Evolutionary conservation across 257 asterid genomes (phyloP), one percentile per base, ranked within the genome.

Genomic region (Cruciata laevipes): DNA sequence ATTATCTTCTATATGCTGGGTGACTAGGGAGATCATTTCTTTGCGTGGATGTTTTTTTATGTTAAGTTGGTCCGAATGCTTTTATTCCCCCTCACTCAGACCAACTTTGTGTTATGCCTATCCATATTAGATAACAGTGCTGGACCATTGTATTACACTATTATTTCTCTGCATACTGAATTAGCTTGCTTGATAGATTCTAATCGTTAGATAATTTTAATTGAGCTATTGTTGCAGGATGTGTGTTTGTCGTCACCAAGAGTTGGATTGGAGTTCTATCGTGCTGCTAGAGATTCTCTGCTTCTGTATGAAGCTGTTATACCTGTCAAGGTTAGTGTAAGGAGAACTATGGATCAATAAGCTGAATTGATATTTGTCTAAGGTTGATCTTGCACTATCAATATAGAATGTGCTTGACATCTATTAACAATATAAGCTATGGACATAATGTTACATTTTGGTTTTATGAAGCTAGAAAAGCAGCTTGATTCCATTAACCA

Each of bases 401-500:
- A 44, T 42, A 27, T 47, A 27, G 20, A 21, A 44, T 65, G 37
- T 16, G 18, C 18, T 44, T 25, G 40, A 2, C 53, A 33, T 40
- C 7, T 63, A 38, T 57, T 11, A 38, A 20, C 62, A n/a, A 55
- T 42, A 57, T 17, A 23, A 65, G 51, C 23, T 6, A 35, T 65
- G 67, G 71, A 57, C 24, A 68, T 80, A 61, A 69, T 44, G 37
- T 66, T 27, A 38, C 69, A 66, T 61, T 75, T 81, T 73, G 55
- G 72, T 74, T 73, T 73, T 81, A 20, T 75, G 85, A 74, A 90
- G 99, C 89, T 90, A 72, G 90, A 94, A 74, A 88, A 83, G 79
- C 96, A 88, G 81, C 96, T 94, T 70, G 99, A 86, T 72, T 74
- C 91, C 72, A 87, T 90, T 63, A 87, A 85, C 87, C 97, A 94